Base-by-base conservation (phyloP, 257 asterid genomes). In the Ocimum tenuiflorum region DNA sequence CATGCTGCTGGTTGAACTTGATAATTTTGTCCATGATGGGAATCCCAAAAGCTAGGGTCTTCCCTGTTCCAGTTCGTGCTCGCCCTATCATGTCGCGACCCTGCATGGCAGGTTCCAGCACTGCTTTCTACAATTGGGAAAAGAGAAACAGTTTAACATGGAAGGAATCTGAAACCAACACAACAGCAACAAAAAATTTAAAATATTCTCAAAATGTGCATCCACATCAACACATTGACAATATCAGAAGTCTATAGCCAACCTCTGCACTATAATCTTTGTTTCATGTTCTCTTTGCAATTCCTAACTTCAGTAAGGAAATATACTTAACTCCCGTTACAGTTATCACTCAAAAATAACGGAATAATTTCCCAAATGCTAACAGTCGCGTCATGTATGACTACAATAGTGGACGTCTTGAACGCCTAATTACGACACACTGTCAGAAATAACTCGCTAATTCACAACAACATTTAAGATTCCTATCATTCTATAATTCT, bases 51-150 rank as follows among this genome's bases (percentile, higher is more conserved):
- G 97, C 95, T 58, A 92, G 82, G 14, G 89, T 86, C 81, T 92
- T 92, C 75, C 97, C 99, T 0, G 99, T 92, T 67, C 97, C 99
- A 0, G 97, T 89, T 75, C 95, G 81, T 59, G 97, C 99, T 39
- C 99, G 84, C 65, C 97, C 96, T 46, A 92, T 92, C 97, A 92
- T 83, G 70, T 92, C 96, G 0, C 83, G 86, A 12, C 99, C 99
- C 74, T 84, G 82, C 97, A 89, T 87, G 23, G 97, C 99, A 3
- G 99, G 99, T 66, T 86, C 88, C 57, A 92, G 57, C 62, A 84
- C 95, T 50, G 89, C 98, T 66, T 75, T 82, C 92, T 86, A 80
- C 52, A 71, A 58, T 64, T 55, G 56, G 7, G n/a, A 50, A 52
- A 62, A 42, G 39, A 6, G 7, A 48, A 20, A 42, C 31, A 47